Percentiles rank a stretch among this genome's conserved stretches.
These are phyloP conservation scores for Ascomycota sp. DNA, from an alignment of 2,329 filamentous ascomycete genomes.

Conservation along the genomic window DNA sequence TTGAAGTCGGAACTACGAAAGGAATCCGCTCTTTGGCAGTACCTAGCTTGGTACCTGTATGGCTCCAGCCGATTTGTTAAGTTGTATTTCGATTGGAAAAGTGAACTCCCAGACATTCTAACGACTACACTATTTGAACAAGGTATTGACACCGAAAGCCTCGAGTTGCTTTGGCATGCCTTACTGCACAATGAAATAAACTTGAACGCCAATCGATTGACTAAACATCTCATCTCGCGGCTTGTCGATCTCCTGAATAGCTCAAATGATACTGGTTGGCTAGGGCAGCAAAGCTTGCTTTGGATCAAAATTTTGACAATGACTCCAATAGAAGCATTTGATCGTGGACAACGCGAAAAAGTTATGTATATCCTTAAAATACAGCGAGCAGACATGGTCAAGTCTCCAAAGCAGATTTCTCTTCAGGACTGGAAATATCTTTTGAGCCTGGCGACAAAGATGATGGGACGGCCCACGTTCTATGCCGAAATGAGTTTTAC, in stretches of 20 bases:
- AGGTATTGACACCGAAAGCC: slow-evolving; percentile 3
- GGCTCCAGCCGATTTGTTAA: slow-evolving; percentile 12
- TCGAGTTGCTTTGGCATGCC: slow-evolving; percentile 9
- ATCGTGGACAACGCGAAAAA: slow-evolving; percentile 20
- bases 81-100: slow-evolving; percentile 8
- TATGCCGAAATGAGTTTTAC: slow-evolving; percentile 23
- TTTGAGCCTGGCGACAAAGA: slow-evolving; percentile 23
- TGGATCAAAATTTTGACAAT: slow-evolving; percentile 13
- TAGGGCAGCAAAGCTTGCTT: slow-evolving; percentile 8
- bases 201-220: slow-evolving; percentile 12
- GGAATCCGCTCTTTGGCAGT: slow-evolving; percentile 9
- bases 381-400: slow-evolving; percentile 7
- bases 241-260: slow-evolving; percentile 10
- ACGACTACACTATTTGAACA: slow-evolving; percentile 6
- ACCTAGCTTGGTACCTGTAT: slow-evolving; percentile 13
- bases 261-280: slow-evolving; percentile 11
- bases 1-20: slow-evolving; percentile 7
- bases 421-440: slow-evolving; percentile 14
- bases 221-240: slow-evolving; percentile 11
- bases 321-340: slow-evolving; percentile 17
- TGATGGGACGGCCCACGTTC: slow-evolving; percentile 28
- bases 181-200: slow-evolving; percentile 17
- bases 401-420: slow-evolving; percentile 7
- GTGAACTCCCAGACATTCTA: slow-evolving; percentile 7
- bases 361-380: slow-evolving; percentile 16